Evolutionary conservation across 2,329 filamentous ascomycete species (phyloP).

Genomic region (Colletotrichum sp.): DNA sequence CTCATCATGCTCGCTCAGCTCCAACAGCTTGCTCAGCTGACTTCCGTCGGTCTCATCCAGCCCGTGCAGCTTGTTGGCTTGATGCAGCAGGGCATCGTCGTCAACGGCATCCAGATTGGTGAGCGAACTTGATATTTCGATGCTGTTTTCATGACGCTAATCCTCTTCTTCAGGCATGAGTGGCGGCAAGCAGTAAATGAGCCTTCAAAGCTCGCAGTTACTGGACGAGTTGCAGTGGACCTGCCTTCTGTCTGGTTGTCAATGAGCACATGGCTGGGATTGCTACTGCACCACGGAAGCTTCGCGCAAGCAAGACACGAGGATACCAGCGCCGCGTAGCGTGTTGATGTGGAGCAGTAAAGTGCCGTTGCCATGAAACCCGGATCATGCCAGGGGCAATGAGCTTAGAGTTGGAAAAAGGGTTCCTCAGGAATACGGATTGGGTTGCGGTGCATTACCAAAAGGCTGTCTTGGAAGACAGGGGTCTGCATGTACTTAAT

Average conservation of each 20-base stretch:
- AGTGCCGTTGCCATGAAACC: background rate
- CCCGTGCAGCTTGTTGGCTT: slow-evolving; percentile 25
- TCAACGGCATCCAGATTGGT: slow-evolving; percentile 28
- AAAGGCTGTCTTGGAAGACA: background rate
- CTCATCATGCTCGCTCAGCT: slow-evolving; percentile 28
- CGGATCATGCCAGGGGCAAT: background rate
- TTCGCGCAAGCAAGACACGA: background rate
- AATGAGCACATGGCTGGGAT: background rate
- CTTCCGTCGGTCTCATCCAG: slow-evolving; percentile 25
- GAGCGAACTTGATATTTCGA: slow-evolving; percentile 24
- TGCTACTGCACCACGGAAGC: background rate
- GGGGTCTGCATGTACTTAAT: slow-evolving; percentile 3
- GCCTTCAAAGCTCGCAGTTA: background rate
- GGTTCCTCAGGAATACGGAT: background rate
- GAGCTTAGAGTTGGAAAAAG: background rate
- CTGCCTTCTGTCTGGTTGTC: background rate
- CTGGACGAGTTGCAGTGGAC: background rate
- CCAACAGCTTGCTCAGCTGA: slow-evolving; percentile 29
- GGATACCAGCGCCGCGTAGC: background rate
- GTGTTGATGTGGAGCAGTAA: background rate
- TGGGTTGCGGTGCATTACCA: background rate
- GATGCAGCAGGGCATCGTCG: slow-evolving; percentile 25
- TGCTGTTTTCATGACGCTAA: background rate
- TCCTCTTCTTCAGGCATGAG: background rate
- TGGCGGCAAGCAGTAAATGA: slow-evolving; percentile 13